phyloP scores from a whole-genome alignment of 495 filamentous ascomycete genomes.

The Neurospora sp. region DNA sequence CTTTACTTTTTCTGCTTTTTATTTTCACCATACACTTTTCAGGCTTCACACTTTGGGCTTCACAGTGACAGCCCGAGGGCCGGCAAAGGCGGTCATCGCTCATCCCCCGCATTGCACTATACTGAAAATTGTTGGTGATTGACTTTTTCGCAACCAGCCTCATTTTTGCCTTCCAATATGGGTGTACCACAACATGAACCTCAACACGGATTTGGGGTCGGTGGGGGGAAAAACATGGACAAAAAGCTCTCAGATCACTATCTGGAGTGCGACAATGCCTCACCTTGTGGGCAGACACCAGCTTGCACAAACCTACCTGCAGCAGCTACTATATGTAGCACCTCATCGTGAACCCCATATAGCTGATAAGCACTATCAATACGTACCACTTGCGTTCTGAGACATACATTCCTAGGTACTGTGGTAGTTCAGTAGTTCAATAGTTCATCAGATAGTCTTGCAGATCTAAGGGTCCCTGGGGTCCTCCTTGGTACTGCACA shows the following conservation, averaged over 20 bases:
- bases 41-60: background rate
- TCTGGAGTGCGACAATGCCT: background rate
- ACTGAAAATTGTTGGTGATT: background rate
- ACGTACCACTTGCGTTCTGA: background rate
- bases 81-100: background rate
- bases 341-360: background rate
- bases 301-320: background rate
- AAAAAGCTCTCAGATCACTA: background rate
- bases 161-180: background rate
- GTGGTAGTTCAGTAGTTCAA: background rate
- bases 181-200: background rate
- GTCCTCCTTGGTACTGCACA: background rate
- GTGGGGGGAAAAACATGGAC: background rate
- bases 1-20: background rate
- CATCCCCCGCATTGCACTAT: background rate
- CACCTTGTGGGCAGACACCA: background rate
- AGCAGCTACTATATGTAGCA: background rate
- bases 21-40: background rate
- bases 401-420: background rate
- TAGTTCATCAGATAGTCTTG: background rate
- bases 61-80: background rate
- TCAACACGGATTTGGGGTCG: background rate
- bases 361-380: background rate
- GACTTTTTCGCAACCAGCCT: background rate
- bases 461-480: background rate